Conservation (phyloP, 371 early-diverging fungal species). For the Lichtheimia hyalospora region DNA sequence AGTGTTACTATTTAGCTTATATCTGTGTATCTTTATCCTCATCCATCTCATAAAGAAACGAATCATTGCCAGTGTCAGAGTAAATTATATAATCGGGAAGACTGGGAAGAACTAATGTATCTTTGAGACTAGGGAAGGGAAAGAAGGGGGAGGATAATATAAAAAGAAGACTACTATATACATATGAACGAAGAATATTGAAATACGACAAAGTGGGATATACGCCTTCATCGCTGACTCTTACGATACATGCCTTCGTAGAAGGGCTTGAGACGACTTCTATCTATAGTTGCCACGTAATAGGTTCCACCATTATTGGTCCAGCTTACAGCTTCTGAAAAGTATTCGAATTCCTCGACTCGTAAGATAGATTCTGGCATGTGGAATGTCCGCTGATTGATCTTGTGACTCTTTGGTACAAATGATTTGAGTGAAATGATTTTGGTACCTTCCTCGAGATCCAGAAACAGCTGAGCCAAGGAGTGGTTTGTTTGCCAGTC, state of each 20-base stretch:
- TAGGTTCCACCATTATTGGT: conserved; percentile 87
- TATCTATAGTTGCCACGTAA: conserved; percentile 84
- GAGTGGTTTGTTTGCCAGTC: conserved; percentile 80
- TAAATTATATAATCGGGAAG: too few relatives aligned
- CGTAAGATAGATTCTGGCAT: conserved; percentile 84
- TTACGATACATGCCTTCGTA: conserved; percentile 42
- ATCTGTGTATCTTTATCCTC: too few relatives aligned
- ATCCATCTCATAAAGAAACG: too few relatives aligned
- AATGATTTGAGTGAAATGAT: conserved; percentile 83
- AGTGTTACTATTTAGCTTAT: too few relatives aligned
- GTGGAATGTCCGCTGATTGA: conserved; percentile 74
- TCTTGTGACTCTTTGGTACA: conserved; percentile 78
- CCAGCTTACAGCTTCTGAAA: conserved; percentile 89
- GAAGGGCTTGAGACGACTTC: conserved; percentile 63
- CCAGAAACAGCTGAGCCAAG: conserved; percentile 82
- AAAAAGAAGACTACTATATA: too few relatives aligned
- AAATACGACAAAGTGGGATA: too few relatives aligned
- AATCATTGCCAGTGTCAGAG: too few relatives aligned
- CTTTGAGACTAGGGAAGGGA: too few relatives aligned
- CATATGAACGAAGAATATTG: too few relatives aligned
- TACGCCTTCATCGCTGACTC: conserved; percentile 3
- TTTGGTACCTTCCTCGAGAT: conserved; percentile 88
- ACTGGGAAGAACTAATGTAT: too few relatives aligned
- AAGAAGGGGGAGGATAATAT: too few relatives aligned
- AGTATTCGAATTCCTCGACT: conserved; percentile 75